These are phyloP conservation scores for Corinectria fuckeliana DNA, from an alignment of 2,329 filamentous ascomycete genomes.

Conservation along the genomic window DNA sequence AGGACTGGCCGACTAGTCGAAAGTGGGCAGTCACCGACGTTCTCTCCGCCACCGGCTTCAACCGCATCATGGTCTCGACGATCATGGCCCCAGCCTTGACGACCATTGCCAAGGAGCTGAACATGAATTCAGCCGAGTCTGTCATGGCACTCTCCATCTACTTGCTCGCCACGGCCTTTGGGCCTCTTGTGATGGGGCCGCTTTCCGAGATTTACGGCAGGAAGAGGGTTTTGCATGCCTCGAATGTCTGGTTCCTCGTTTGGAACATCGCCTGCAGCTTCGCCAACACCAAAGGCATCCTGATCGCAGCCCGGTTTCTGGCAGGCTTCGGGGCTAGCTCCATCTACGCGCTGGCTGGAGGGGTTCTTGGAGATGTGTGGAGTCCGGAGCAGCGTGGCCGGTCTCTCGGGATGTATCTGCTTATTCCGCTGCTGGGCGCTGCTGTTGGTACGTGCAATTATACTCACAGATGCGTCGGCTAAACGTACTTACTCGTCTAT, in stretches of 20 bases:
- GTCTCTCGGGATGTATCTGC: conserved; percentile 46
- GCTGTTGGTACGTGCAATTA: conserved; percentile 41
- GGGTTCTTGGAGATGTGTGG: conserved; percentile 56
- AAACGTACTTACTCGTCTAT: background rate
- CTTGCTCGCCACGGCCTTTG: conserved; percentile 51
- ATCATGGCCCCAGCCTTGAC: conserved; percentile 59
- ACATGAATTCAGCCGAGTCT: conserved; percentile 55
- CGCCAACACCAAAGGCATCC: conserved; percentile 44
- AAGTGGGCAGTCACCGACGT: conserved; percentile 59
- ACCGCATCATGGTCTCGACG: conserved; percentile 58
- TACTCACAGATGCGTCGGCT: background rate
- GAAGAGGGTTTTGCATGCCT: conserved; percentile 47
- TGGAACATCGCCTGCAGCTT: conserved; percentile 57
- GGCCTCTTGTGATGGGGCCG: conserved; percentile 51
- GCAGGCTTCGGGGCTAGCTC: conserved; percentile 56
- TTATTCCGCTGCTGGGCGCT: conserved; percentile 49
- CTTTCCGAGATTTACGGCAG: conserved; percentile 58
- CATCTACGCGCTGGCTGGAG: conserved; percentile 53
- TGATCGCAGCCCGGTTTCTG: conserved; percentile 55
- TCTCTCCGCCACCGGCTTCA: conserved; percentile 57
- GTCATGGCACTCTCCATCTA: conserved; percentile 55
- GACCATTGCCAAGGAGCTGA: conserved; percentile 56
- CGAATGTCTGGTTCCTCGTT: conserved; percentile 57
- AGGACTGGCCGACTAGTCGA: conserved; percentile 45
- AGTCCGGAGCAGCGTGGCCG: conserved; percentile 52